Base-by-base conservation (phyloP, 2,329 filamentous ascomycete genomes). In the Epichloe gansuensis region DNA sequence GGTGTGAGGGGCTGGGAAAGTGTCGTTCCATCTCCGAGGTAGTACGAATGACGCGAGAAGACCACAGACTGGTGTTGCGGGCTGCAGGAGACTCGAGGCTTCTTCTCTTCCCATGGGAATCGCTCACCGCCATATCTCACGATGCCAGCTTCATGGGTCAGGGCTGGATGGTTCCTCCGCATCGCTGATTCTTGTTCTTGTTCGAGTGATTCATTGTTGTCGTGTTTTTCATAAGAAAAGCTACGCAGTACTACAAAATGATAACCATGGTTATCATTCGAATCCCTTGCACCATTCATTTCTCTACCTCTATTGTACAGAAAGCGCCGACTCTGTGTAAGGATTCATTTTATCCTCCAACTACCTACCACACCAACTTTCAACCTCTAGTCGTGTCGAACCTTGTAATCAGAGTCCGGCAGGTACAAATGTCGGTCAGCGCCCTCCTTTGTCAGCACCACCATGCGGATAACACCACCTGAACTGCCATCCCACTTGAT, bases 401-500 rank as follows among this genome's bases (percentile, higher is more conserved):
- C 87, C 58, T 79, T 76, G 74, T 98, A 98, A 63, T 85, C 82
- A 64, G 86, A 87, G 74, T 98, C 91, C 43, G 93, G 93, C 64
- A 98, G 78, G 70, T 97, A 98, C 66, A 98, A 72, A 75, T 97
- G 93, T 72, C 93, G 82, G 71, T 93, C 83, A 6, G 91, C 90
- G 38, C 93, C 93, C 65, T 86, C 82, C 63, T 82, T 83, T 56
- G 91, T 98, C 71, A 98, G 73, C 54, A 98, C 93, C 56, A 97
- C 91, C 87, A 98, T 89, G 61, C 93, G 83, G 64, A 98, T 98
- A 55, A 98, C 93, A 73, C 93, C 93, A 59, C 93, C 93, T 3
- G 93, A 97, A 75, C 90, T 96, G 58, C 93, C 93, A 67, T 98
- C 93, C 93, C 93, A 98, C 74, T 95, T 95, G 78, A 98, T 97